Conservation (phyloP, 2,329 filamentous ascomycete genomes). For the Arthrobotrys entomopaga region DNA sequence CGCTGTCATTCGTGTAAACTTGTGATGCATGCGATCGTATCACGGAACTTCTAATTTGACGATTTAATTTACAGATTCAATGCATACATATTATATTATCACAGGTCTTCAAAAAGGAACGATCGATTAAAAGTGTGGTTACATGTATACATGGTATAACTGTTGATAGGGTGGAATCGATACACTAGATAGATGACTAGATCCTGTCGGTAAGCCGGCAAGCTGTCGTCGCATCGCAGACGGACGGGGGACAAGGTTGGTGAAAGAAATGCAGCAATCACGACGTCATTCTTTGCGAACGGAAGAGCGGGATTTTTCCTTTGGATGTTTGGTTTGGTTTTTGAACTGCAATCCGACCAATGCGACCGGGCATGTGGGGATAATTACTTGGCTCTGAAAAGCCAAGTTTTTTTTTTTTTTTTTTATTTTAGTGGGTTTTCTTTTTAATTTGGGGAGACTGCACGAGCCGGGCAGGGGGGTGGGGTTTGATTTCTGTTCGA, state of each 20-base stretch:
- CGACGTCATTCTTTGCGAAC: conserved; percentile 14
- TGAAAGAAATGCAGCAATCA: conserved; percentile 11
- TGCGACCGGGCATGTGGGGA: conserved; percentile 15
- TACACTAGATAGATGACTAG: no score
- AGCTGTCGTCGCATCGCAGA: neutral
- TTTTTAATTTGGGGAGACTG: conserved; percentile 11
- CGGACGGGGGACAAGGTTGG: neutral
- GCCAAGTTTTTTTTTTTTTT: conserved; percentile 37
- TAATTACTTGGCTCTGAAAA: neutral
- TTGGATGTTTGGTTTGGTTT: neutral
- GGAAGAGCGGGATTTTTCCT: neutral
- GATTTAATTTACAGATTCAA: no score
- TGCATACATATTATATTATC: no score
- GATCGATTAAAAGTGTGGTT: no score
- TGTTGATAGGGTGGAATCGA: no score
- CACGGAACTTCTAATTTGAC: no score
- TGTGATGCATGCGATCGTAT: no score
- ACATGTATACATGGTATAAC: no score
- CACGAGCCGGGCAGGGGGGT: neutral
- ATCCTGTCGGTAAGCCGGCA: conserved; percentile 4
- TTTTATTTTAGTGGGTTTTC: no score
- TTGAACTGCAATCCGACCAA: neutral
- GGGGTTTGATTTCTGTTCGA: neutral
- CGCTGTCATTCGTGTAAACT: no score
- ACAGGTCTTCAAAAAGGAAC: no score